These are phyloP conservation scores for Xylaria sp. DNA, from an alignment of 2,329 filamentous ascomycete genomes.

Conservation along the genomic window DNA sequence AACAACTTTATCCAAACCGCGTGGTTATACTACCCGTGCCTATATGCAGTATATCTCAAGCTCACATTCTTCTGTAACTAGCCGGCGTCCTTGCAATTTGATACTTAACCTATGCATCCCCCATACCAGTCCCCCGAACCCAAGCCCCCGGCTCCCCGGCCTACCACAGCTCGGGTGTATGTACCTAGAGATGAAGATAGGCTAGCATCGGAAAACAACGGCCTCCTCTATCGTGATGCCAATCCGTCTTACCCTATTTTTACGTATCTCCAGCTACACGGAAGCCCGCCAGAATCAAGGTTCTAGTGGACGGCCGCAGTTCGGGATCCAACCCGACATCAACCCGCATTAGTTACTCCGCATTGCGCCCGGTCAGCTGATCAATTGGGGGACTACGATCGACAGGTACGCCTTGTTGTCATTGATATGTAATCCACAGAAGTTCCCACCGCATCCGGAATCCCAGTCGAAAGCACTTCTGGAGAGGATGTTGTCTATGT, in stretches of 20 bases:
- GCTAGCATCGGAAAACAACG: too few relatives aligned
- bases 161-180: too few relatives aligned
- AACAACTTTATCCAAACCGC: too few relatives aligned
- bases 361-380: not conserved
- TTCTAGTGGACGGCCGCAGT: not conserved
- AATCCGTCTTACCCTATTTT: constrained; percentile 17
- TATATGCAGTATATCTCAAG: too few relatives aligned
- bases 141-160: too few relatives aligned
- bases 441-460: not conserved
- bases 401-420: not conserved
- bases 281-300: not conserved
- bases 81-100: too few relatives aligned
- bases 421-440: not conserved
- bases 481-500: too few relatives aligned
- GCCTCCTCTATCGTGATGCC: too few relatives aligned
- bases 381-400: not conserved
- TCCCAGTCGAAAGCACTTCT: not conserved
- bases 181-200: too few relatives aligned
- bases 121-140: too few relatives aligned
- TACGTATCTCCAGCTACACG: not conserved
- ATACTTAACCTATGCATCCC: constrained; percentile 22
- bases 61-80: too few relatives aligned
- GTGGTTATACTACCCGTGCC: too few relatives aligned
- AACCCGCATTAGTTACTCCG: not conserved
- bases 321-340: not conserved